Percentiles rank a stretch among this genome's conserved stretches.
These are phyloP conservation scores for Umbelopsis vinacea DNA, from an alignment of 192 early-diverging fungal genomes.

Conservation along the genomic window DNA sequence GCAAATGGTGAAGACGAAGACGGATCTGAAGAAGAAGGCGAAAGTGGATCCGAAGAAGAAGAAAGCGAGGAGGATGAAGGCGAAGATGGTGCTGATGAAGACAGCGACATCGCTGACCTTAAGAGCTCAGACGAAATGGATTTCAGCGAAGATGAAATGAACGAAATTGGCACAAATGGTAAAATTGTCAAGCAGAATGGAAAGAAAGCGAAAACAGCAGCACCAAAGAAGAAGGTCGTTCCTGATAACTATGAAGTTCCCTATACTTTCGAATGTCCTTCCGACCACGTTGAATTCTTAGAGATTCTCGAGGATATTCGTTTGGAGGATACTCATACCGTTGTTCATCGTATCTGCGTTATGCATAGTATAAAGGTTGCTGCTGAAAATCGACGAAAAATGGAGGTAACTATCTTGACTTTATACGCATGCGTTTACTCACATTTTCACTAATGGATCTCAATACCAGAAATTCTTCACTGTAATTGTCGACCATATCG, in stretches of 20 bases:
- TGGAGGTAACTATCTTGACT: conserved; percentile 43
- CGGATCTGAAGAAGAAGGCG: conserved; percentile 27
- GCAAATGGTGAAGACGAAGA: conserved; percentile 32
- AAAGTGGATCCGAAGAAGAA: conserved; percentile 33
- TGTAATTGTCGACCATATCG: conserved; percentile 73
- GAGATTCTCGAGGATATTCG: conserved; percentile 64
- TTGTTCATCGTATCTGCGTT: conserved; percentile 82
- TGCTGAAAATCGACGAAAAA: conserved; percentile 79
- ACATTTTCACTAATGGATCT: conserved; percentile 14
- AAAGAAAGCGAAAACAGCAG: background rate
- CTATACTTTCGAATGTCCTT: conserved; percentile 85
- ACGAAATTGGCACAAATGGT: conserved; percentile 37
- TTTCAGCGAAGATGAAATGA: conserved; percentile 49
- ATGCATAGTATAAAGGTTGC: conserved; percentile 85
- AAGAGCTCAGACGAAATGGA: conserved; percentile 49
- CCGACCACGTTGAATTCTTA: conserved; percentile 70
- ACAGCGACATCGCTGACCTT: conserved; percentile 53
- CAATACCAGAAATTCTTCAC: conserved; percentile 51
- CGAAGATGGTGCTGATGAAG: conserved; percentile 44
- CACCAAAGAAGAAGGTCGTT: background rate
- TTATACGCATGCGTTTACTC: background rate
- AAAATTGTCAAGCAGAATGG: conserved; percentile 13
- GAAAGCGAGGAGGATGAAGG: conserved; percentile 49
- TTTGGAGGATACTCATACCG: conserved; percentile 69
- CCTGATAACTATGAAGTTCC: conserved; percentile 62